These are phyloP conservation scores for Daedalea quercina DNA, from an alignment of 768 basidiomycete species.

Conservation along the genomic window DNA sequence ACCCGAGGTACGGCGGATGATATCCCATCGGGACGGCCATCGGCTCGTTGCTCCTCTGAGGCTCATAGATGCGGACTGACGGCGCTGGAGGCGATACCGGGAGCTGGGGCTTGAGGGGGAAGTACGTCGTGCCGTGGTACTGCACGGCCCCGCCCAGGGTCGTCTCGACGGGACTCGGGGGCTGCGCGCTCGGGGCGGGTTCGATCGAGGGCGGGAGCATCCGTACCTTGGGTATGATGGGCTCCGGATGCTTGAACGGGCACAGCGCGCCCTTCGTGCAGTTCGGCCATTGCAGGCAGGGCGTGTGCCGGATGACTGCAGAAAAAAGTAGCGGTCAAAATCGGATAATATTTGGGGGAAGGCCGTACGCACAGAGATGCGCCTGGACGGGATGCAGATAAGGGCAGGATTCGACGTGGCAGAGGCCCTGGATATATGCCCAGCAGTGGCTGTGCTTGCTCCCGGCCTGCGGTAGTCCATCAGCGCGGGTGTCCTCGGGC, in stretches of 20 bases:
- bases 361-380: conserved; percentile 25
- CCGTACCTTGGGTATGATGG: conserved; percentile 14
- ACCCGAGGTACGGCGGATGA: neutral
- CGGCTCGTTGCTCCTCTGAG: neutral
- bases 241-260: conserved; percentile 25
- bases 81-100: conserved; percentile 3
- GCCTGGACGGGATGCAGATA: conserved; percentile 26
- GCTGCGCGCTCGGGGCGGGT: conserved; percentile 4
- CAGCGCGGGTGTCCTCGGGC: conserved; percentile 4
- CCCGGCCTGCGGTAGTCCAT: conserved; percentile 12
- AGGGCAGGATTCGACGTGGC: conserved; percentile 21
- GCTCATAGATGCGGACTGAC: neutral
- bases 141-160: conserved; percentile 17
- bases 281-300: conserved; percentile 28
- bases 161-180: conserved; percentile 5
- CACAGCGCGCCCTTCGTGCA: conserved; percentile 20
- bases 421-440: conserved; percentile 31
- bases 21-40: neutral
- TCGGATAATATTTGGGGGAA: neutral
- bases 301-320: conserved; percentile 29
- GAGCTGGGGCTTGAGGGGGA: conserved; percentile 9
- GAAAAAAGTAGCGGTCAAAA: neutral
- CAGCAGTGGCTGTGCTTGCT: conserved; percentile 30
- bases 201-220: conserved; percentile 3
- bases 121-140: conserved; percentile 21